Evolutionary conservation across 768 basidiomycete genomes (phyloP), one percentile per base, ranked within the genome.

Genomic region (Cytidiella melzeri): DNA sequence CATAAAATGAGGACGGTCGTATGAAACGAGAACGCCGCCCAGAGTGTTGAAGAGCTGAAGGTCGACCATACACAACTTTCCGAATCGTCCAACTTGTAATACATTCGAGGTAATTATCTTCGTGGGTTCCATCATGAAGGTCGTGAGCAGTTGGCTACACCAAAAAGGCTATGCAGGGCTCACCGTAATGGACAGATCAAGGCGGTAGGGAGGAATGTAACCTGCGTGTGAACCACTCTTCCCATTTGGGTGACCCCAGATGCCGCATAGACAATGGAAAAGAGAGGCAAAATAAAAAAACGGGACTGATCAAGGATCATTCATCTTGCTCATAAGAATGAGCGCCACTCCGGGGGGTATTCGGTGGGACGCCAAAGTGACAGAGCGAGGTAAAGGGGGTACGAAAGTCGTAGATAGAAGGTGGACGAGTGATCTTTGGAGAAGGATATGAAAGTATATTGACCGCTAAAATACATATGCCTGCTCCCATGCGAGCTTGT

Each of bases 1-100:
- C 81, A 67, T 91, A 89, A 94, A 95, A 95, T 94, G 86, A 92
- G 90, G 80, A 84, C 83, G 77, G 55, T 72, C 87, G 86, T 82
- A 83, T 92, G 65, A 68, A 64, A 51, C 66, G 52, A 57, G 59
- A 72, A 81, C 84, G 84, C 77, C 80, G 81, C 78, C 84, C 92
- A 94, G 92, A 94, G 92, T 95, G 92, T 94, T 79, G 79, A 78
- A 78, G 90, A 95, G 92, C 92, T 64, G 46, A 36, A 10, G 21
- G 43, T 34, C 10, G 30, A 37, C n/a, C n/a, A n/a, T n/a, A n/a
- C n/a, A n/a, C n/a, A n/a, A n/a, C n/a, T n/a, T n/a, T n/a, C n/a
- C n/a, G n/a, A n/a, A n/a, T n/a, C n/a, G n/a, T n/a, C n/a, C n/a
- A n/a, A n/a, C n/a, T n/a, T n/a, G n/a, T n/a, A n/a, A n/a, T n/a